Conservation (phyloP, 805 yeast genomes). For the Lipomyces orientalis region DNA sequence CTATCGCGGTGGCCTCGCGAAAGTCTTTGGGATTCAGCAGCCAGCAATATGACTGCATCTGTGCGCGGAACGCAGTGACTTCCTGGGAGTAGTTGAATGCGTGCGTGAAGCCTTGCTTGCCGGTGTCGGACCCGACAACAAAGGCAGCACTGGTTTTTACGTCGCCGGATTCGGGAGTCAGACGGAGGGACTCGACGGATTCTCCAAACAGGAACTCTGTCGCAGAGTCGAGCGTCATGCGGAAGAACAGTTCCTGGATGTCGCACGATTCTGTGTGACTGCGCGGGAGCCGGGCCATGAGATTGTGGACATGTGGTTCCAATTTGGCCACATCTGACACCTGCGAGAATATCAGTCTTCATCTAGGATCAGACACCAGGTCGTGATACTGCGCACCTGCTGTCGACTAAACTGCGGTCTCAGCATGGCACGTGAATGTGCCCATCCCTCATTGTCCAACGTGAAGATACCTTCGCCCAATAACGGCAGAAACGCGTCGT, state of each 20-base stretch:
- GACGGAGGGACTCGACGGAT: conserved; percentile 40
- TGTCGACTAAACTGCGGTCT: conserved; percentile 48
- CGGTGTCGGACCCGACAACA: conserved; percentile 26
- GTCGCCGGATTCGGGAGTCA: conserved; percentile 13
- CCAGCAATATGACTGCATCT: conserved; percentile 38
- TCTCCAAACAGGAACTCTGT: conserved; percentile 48
- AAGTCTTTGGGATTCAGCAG: conserved; percentile 42
- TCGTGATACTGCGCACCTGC: conserved; percentile 37
- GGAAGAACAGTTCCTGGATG: conserved; percentile 42
- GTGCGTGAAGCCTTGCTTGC: conserved; percentile 36
- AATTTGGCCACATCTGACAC: conserved; percentile 40
- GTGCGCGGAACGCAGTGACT: conserved; percentile 32
- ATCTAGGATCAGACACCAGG: not conserved
- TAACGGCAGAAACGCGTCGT: conserved; percentile 41
- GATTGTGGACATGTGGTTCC: conserved; percentile 40
- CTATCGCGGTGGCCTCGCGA: conserved; percentile 43
- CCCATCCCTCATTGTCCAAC: conserved; percentile 47
- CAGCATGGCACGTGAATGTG: conserved; percentile 47
- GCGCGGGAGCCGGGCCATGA: conserved; percentile 34
- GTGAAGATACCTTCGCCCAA: conserved; percentile 49
- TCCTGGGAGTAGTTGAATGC: conserved; percentile 40
- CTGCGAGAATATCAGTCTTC: not conserved
- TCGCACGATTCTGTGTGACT: conserved; percentile 38
- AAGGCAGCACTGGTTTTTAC: not conserved
- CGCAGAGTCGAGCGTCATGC: conserved; percentile 46